These are phyloP conservation scores for Arachnopeziza araneosa DNA, from an alignment of 2,329 filamentous ascomycete genomes.

Conservation along the genomic window DNA sequence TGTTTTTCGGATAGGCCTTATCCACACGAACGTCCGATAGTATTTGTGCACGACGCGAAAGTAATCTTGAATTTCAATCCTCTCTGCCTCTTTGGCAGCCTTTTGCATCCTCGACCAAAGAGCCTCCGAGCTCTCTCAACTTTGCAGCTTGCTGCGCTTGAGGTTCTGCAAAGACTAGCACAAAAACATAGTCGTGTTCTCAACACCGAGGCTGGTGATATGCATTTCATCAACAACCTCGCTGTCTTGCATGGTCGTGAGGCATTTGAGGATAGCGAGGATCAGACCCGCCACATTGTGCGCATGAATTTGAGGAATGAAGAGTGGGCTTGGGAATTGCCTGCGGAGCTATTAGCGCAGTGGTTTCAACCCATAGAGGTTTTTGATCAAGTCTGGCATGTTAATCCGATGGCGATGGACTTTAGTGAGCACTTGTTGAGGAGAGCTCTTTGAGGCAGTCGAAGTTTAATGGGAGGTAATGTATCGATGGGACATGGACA, in stretches of 20 bases:
- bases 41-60: not conserved
- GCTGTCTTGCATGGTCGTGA: not conserved
- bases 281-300: not conserved
- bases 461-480: not conserved
- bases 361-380: not conserved
- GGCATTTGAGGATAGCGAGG: not conserved
- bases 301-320: not conserved
- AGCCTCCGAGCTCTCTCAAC: not conserved
- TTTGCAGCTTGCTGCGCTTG: not conserved
- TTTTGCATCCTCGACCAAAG: not conserved
- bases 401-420: not conserved
- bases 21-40: not conserved
- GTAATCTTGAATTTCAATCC: not conserved
- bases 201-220: not conserved
- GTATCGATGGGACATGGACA: not conserved
- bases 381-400: not conserved
- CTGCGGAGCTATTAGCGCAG: not conserved
- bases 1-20: not conserved
- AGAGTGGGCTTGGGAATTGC: not conserved
- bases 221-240: not conserved
- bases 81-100: not conserved
- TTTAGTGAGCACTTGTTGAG: not conserved
- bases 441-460: not conserved
- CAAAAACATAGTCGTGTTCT: not conserved
- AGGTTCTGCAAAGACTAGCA: not conserved